A percentile compares a stretch with the other conserved stretches of the same genome.
phyloP scores from a whole-genome alignment of 176 grass and related monocot species.

The Ensete glaucum region DNA sequence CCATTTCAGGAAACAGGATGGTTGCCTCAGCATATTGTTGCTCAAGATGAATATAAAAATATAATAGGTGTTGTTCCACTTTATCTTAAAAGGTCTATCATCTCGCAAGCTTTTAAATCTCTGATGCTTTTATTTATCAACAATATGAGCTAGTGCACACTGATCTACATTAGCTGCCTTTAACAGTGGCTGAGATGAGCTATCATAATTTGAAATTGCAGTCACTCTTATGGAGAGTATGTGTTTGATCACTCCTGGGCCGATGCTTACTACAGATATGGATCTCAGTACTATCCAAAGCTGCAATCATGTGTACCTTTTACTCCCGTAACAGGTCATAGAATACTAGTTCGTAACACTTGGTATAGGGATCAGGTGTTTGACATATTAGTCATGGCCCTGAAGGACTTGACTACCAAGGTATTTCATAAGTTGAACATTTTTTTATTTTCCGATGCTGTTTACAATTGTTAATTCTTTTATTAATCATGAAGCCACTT shows the following conservation, averaged over 20 bases:
- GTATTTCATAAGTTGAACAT: constrained; percentile 29
- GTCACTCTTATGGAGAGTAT: constrained; percentile 93
- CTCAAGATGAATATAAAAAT: constrained; percentile 59
- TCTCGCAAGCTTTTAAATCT: constrained; percentile 15
- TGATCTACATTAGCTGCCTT: constrained; percentile 13
- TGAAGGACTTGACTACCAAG: constrained; percentile 71
- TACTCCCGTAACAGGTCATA: constrained; percentile 89
- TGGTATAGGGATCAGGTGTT: constrained; percentile 67
- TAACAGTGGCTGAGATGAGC: constrained; percentile 14
- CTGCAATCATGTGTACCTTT: constrained; percentile 91
- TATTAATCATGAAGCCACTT: background rate
- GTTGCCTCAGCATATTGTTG: constrained; percentile 85
- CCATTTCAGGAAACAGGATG: constrained; percentile 97
- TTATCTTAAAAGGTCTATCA: constrained; percentile 94
- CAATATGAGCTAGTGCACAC: constrained; percentile 5
- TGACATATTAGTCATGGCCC: constrained; percentile 59
- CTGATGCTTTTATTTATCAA: constrained; percentile 9
- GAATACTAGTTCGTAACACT: constrained; percentile 78
- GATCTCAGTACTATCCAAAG: constrained; percentile 83
- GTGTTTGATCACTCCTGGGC: constrained; percentile 95
- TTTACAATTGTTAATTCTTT: constrained; percentile 4
- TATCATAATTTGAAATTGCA: constrained; percentile 49
- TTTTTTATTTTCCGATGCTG: background rate
- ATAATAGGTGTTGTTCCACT: constrained; percentile 90
- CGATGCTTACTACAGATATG: constrained; percentile 86